Evolutionary conservation across 2,329 filamentous ascomycete genomes (phyloP).

Genomic region (Cladosporium austrohemisphaericum): DNA sequence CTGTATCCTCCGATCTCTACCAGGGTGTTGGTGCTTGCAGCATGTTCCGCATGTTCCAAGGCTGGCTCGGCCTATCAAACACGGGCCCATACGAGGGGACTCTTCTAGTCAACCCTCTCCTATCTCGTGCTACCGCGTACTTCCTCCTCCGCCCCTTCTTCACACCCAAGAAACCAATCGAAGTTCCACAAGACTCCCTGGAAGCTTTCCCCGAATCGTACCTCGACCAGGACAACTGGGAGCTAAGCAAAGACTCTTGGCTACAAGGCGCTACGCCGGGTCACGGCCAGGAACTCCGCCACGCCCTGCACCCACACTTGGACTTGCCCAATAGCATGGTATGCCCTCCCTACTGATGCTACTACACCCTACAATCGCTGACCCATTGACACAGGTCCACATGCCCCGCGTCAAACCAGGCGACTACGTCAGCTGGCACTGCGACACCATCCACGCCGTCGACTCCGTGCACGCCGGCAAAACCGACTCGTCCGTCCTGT

Average conservation of each 20-base stretch:
- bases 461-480: conserved; percentile 71
- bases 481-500: conserved; percentile 76
- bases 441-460: conserved; percentile 70
- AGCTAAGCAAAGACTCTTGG: conserved; percentile 50
- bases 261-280: conserved; percentile 69
- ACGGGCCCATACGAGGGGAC: conserved; percentile 73
- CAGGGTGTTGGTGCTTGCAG: conserved; percentile 76
- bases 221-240: conserved; percentile 59
- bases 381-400: too few relatives aligned
- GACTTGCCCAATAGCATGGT: conserved; percentile 62
- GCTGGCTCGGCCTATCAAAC: conserved; percentile 78
- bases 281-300: conserved; percentile 64
- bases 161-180: conserved; percentile 41
- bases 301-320: conserved; percentile 65
- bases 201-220: conserved; percentile 38
- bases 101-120: conserved; percentile 73
- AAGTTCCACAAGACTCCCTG: conserved; percentile 8
- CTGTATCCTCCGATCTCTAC: conserved; percentile 70
- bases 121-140: conserved; percentile 74
- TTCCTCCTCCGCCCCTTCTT: conserved; percentile 83
- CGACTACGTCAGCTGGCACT: conserved; percentile 77
- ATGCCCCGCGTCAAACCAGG: conserved; percentile 66
- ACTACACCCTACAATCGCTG: too few relatives aligned
- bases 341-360: too few relatives aligned
- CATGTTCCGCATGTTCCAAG: conserved; percentile 86